Base-by-base conservation (phyloP, 345 rosid genomes). In the Durio zibethinus region DNA sequence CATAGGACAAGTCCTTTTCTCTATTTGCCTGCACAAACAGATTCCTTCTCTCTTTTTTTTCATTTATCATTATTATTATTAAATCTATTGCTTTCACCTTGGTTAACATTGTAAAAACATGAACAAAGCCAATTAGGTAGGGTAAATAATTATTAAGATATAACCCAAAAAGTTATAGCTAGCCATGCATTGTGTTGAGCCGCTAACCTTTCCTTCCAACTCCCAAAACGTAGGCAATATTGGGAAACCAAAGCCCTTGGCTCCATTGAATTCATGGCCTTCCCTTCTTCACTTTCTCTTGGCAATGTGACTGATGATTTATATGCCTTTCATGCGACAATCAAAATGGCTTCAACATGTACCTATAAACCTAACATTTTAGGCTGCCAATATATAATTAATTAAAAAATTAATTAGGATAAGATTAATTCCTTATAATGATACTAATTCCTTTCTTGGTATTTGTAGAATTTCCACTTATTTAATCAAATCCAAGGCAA, bases 291-390 rank as follows among this genome's bases (percentile, higher is more conserved):
- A 45, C 57, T 53, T 78, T 40, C 54, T 53, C 27, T 71, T 47
- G 43, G 48, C 40, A 38, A 27, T 31, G 45, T 36, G 18, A 20
- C 29, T 69, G 21, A 66, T 78, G 78, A 47, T 75, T n/a, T 80
- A 31, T 77, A 69, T 74, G 81, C 79, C 62, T 62, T 77, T 43
- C 77, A 70, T 35, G 80, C 70, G 62, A n/a, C 20, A 72, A 78
- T 79, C 65, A 56, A 70, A 74, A 42, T 73, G 73, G 48, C 31
- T 33, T 54, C 80, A 75, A 67, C 69, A 78, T 81, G 78, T 27
- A 48, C 70, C 86, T 80, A 75, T 31, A 45, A 7, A 14, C 74
- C 81, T 80, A 76, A 48, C 45, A 42, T 9, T 11, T 47, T 59
- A 45, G 16, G 40, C 23, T 50, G 25, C 12, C n/a, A n/a, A n/a